phyloP scores from a whole-genome alignment of 1,139 yeast genomes.

The Yamadazyma aaseri region DNA sequence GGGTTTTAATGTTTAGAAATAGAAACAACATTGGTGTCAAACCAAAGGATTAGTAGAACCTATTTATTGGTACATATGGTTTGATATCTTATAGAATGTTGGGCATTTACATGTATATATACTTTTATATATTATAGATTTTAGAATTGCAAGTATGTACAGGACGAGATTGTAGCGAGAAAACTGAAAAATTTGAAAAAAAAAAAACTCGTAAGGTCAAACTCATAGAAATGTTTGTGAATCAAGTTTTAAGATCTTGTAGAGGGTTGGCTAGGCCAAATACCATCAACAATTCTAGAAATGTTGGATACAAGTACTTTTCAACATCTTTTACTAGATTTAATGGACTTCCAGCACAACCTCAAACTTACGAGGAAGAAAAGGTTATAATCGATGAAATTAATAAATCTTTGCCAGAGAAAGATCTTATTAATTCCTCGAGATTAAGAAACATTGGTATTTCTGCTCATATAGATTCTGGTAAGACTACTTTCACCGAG shows the following conservation, averaged over 20 bases:
- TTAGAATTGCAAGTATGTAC: background rate
- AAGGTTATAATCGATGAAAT: constrained; percentile 65
- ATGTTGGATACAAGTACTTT: constrained; percentile 2
- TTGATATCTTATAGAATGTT: background rate
- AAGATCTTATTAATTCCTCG: constrained; percentile 53
- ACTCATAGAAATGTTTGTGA: constrained; percentile 5
- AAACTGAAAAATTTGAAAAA: constrained; percentile 8
- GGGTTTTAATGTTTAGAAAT: constrained; percentile 77
- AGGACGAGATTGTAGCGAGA: background rate
- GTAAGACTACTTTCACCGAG: constrained; percentile 92
- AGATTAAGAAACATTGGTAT: constrained; percentile 92
- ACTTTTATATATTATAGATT: background rate
- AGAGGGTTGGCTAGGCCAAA: constrained; percentile 2
- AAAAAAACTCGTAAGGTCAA: background rate
- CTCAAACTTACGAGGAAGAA: constrained; percentile 66
- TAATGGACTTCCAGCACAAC: constrained; percentile 15
- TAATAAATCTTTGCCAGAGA: constrained; percentile 49
- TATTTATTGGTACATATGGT: background rate
- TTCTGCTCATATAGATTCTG: constrained; percentile 86
- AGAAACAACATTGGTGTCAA: constrained; percentile 46
- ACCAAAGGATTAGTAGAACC: constrained; percentile 31
- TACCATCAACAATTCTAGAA: background rate
- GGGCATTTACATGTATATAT: background rate
- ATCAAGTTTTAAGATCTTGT: constrained; percentile 6
- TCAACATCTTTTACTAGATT: constrained; percentile 3